Percentiles rank a stretch among this genome's conserved stretches.
Evolutionary conservation across 2,329 filamentous ascomycete species (phyloP).

Genomic region (Alternaria gaisen): DNA sequence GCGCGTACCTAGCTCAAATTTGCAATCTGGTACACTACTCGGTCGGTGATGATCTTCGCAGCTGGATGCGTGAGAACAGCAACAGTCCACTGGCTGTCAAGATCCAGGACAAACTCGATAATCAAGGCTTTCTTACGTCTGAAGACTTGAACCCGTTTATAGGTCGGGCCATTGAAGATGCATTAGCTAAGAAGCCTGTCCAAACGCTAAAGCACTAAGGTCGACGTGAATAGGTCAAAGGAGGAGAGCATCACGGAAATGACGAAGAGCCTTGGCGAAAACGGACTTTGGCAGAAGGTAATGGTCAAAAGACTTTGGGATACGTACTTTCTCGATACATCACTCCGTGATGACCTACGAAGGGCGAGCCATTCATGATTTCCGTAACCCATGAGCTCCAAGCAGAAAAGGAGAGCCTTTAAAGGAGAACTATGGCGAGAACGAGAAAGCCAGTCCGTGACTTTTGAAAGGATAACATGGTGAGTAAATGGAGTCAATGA

Average conservation of each 20-base stretch:
- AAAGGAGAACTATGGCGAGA: no score
- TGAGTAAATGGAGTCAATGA: no score
- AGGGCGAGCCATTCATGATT: no score
- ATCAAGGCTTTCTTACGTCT: constrained; percentile 2
- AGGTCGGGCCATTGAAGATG: background rate
- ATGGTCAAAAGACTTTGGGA: background rate
- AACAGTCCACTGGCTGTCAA: background rate
- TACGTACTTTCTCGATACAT: background rate
- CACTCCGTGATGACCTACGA: no score
- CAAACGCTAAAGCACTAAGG: background rate
- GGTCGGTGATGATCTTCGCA: constrained; percentile 1
- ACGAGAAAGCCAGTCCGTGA: background rate
- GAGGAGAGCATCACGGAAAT: constrained; percentile 2
- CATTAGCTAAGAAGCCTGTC: background rate
- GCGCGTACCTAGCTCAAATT: background rate
- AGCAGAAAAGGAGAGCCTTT: no score
- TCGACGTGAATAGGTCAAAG: constrained; percentile 2
- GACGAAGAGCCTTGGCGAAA: background rate
- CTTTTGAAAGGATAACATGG: no score
- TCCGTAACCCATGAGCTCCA: no score
- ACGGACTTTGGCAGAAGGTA: constrained; percentile 1
- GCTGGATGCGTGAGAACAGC: constrained; percentile 3
- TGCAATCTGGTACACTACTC: constrained; percentile 6
- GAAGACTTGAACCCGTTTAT: constrained; percentile 9
- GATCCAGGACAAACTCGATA: constrained; percentile 11